Evolutionary conservation across 148 eudicot genomes (phyloP).

Genomic region (Dysphania ambrosioides): DNA sequence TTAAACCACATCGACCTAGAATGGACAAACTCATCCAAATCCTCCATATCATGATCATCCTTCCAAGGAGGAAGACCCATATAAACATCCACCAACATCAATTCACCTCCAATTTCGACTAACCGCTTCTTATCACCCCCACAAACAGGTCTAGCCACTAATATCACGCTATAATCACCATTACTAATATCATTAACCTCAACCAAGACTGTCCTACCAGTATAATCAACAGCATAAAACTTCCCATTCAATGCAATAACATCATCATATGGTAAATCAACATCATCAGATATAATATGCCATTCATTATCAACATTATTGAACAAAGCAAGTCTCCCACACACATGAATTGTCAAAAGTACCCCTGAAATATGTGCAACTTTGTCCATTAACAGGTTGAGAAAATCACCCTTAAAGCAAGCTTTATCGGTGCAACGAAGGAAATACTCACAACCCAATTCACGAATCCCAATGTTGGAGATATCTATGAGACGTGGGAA

Average conservation of each 20-base stretch:
- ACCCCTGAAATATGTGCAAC: conserved; percentile 39
- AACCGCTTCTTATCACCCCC: conserved; percentile 78
- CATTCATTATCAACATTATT: conserved; percentile 47
- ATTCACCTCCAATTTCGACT: conserved; percentile 51
- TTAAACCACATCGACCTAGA: conserved; percentile 55
- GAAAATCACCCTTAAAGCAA: conserved; percentile 39
- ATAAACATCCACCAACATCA: conserved; percentile 66
- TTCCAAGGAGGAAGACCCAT: conserved; percentile 38
- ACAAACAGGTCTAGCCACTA: conserved; percentile 45
- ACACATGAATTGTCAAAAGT: conserved; percentile 61
- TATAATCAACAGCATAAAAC: conserved; percentile 68
- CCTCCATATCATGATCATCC: conserved; percentile 43
- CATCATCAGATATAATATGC: conserved; percentile 42
- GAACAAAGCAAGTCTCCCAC: conserved; percentile 64
- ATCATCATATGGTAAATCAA: conserved; percentile 59
- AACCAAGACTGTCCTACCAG: conserved; percentile 52
- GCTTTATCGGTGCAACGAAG: conserved; percentile 45
- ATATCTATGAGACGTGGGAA: conserved; percentile 46
- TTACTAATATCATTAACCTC: conserved; percentile 18
- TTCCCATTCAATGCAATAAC: conserved; percentile 44
- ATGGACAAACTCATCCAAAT: conserved; percentile 39
- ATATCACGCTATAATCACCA: conserved; percentile 22
- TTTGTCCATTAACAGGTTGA: conserved; percentile 54
- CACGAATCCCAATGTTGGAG: conserved; percentile 35
- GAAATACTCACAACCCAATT: conserved; percentile 56